These are phyloP conservation scores for Trypanosoma theileri DNA, from an alignment of 208 protist genomes.

Conservation along the genomic window DNA sequence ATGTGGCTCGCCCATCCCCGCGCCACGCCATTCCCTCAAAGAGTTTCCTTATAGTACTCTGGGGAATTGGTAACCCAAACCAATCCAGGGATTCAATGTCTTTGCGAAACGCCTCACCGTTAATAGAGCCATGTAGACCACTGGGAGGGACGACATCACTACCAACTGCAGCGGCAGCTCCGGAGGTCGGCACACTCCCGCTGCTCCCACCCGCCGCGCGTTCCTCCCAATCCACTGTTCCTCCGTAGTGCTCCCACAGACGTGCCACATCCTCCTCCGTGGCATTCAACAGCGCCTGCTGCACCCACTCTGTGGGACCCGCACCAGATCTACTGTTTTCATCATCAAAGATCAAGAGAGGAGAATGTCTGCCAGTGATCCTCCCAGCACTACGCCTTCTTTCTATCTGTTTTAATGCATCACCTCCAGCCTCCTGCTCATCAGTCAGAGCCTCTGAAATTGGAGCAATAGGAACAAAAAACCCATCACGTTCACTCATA, in stretches of 20 bases:
- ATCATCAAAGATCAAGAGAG: not conserved
- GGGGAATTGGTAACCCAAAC: slow-evolving; percentile 57
- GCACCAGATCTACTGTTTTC: not conserved
- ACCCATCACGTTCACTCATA: slow-evolving; percentile 20
- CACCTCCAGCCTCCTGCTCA: not conserved
- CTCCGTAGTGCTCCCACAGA: slow-evolving; percentile 65
- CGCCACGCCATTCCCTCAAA: slow-evolving; percentile 42
- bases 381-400: not conserved
- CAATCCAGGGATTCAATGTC: slow-evolving; percentile 62
- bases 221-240: not conserved
- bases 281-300: slow-evolving; percentile 43
- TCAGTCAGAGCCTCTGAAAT: slow-evolving; percentile 10
- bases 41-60: slow-evolving; percentile 37
- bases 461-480: slow-evolving; percentile 20
- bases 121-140: slow-evolving; percentile 11
- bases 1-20: slow-evolving; percentile 45
- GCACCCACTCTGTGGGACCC: slow-evolving; percentile 32
- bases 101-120: slow-evolving; percentile 36
- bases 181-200: not conserved
- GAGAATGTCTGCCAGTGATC: not conserved
- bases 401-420: not conserved
- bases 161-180: not conserved
- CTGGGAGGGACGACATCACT: not conserved
- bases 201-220: not conserved
- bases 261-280: slow-evolving; percentile 34